Evolutionary conservation across 768 basidiomycete species (phyloP).

Genomic region (Lentinula lateritia): DNA sequence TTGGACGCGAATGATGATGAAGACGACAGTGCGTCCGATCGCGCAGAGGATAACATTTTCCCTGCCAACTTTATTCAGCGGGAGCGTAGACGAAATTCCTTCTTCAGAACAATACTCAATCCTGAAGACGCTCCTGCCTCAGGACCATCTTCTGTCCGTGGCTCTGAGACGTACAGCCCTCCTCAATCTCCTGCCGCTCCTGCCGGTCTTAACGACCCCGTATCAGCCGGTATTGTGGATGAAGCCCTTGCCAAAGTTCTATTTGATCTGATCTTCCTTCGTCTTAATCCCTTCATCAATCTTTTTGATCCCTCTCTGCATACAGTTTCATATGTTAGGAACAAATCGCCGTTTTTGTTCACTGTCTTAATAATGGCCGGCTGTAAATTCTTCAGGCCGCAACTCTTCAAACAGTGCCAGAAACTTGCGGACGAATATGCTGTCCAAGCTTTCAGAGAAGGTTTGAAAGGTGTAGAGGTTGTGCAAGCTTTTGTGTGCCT

Average conservation of each 20-base stretch:
- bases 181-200: slow-evolving; percentile 33
- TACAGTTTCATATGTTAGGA: slow-evolving; percentile 73
- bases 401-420: slow-evolving; percentile 61
- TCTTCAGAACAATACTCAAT: slow-evolving; percentile 81
- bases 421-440: slow-evolving; percentile 70
- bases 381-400: slow-evolving; percentile 76
- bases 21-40: slow-evolving; percentile 61
- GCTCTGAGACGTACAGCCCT: slow-evolving; percentile 32
- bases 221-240: slow-evolving; percentile 63
- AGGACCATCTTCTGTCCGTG: slow-evolving; percentile 24
- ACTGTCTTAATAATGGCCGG: slow-evolving; percentile 80
- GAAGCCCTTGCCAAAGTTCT: slow-evolving; percentile 66
- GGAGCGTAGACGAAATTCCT: slow-evolving; percentile 69
- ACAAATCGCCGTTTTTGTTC: slow-evolving; percentile 77
- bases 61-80: slow-evolving; percentile 70
- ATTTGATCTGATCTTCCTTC: slow-evolving; percentile 75
- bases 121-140: slow-evolving; percentile 44
- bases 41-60: slow-evolving; percentile 58
- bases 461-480: slow-evolving; percentile 80
- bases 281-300: slow-evolving; percentile 86
- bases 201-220: slow-evolving; percentile 55
- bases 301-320: slow-evolving; percentile 87
- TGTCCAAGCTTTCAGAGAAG: slow-evolving; percentile 71
- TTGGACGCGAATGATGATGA: slow-evolving; percentile 49
- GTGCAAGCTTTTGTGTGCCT: slow-evolving; percentile 87